Base-by-base conservation (phyloP, 352 stramenopile genomes). In the Blastocystis sp. region DNA sequence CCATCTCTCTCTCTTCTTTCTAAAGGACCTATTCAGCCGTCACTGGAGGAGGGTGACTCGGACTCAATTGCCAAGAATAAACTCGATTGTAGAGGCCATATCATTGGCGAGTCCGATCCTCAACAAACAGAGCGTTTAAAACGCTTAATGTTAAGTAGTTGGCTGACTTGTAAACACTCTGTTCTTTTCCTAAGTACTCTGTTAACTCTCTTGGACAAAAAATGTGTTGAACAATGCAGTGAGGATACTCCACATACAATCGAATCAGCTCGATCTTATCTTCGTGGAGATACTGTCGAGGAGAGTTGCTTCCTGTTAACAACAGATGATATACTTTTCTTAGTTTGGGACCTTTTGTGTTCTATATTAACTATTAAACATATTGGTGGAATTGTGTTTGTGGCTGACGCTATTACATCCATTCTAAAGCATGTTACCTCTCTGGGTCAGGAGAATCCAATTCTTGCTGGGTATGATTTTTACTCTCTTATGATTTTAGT, bases 31-130 rank as follows among this genome's bases (percentile, higher is more conserved):
- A 43, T 85, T 6, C 73, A 85, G 50, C 20, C 53, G 4, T 55
- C 65, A 54, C 3, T 53, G n/a, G 56, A 24, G 8, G 53, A 54
- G 20, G 43, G n/a, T 0, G 11, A 26, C 8, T 37, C 50, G n/a
- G 50, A 66, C 39, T 53, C 59, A 26, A 85, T 85, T n/a, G 73
- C 73, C 4, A 85, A 85, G 73, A 65, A 85, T 37, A 85, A 85
- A 53, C 39, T 85, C 53, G 73, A 85, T 45, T 85, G 73, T 50
- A n/a, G 73, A n/a, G 73, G 73, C 2, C 73, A 85, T 43, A 37
- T 85, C 3, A 85, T 85, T 24, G 73, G 73, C 20, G 30, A 34
- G 5, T 34, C 54, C 4, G 54, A 45, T 65, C 47, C 50, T 9
- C 20, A 65, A 37, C 47, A 85, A 30, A 65, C 73, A 20, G 16